Conservation (phyloP, 768 basidiomycete species). For the Leccinum boreale region DNA sequence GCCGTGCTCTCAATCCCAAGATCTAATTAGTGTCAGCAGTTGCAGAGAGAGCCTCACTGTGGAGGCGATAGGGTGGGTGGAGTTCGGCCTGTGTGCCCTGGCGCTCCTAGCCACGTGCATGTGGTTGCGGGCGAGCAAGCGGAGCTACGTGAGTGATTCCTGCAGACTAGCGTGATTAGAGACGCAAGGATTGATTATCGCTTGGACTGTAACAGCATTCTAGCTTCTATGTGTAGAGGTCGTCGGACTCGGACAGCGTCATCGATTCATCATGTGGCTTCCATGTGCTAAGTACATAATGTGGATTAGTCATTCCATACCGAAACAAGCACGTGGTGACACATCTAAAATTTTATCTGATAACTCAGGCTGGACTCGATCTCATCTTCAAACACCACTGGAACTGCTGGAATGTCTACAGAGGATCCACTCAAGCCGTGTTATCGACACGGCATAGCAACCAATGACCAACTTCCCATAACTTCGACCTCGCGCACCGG, state of each 20-base stretch:
- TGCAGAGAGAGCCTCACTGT: conserved; percentile 74
- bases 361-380: conserved; percentile 10
- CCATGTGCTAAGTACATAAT: conserved; percentile 2
- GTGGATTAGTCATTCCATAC: conserved; percentile 17
- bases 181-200: conserved; percentile 18
- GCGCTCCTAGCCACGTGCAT: conserved; percentile 54
- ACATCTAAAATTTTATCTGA: conserved; percentile 21
- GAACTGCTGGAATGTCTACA: not conserved
- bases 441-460: not conserved
- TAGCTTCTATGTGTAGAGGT: conserved; percentile 32
- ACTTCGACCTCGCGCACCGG: not conserved
- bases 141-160: conserved; percentile 42
- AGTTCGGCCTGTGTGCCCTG: conserved; percentile 58
- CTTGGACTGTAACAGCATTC: conserved; percentile 27
- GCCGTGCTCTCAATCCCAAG: conserved; percentile 22
- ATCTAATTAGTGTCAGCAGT: conserved; percentile 34
- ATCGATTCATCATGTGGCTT: not conserved
- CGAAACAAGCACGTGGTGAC: not conserved
- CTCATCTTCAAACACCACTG: not conserved
- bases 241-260: not conserved
- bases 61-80: conserved; percentile 74
- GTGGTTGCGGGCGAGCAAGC: conserved; percentile 43
- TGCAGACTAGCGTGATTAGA: conserved; percentile 39
- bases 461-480: not conserved
- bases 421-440: not conserved